These are phyloP conservation scores for Penicillium tannophilum DNA, from an alignment of 495 filamentous ascomycete species.

Conservation along the genomic window DNA sequence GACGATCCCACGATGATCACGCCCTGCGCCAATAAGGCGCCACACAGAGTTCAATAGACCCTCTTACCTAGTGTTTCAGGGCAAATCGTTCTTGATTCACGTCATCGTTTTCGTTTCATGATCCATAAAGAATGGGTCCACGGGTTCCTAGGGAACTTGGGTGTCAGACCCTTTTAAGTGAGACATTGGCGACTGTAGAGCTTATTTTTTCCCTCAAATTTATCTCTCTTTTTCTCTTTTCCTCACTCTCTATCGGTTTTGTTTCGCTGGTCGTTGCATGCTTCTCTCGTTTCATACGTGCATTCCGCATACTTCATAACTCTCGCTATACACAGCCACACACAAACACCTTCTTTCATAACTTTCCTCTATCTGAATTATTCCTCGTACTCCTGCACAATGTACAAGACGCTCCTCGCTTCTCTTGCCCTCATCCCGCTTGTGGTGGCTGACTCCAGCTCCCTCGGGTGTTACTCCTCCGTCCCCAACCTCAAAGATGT, in stretches of 20 bases:
- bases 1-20: not conserved
- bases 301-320: slow-evolving; percentile 9
- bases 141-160: slow-evolving; percentile 2
- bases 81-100: slow-evolving; percentile 5
- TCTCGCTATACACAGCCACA: not conserved
- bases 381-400: slow-evolving; percentile 4
- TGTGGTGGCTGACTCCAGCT: slow-evolving; percentile 11
- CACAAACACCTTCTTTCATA: not conserved
- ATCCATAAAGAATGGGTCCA: slow-evolving; percentile 6
- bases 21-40: slow-evolving; percentile 3
- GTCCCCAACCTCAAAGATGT: slow-evolving; percentile 25
- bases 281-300: not conserved
- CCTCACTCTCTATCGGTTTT: not conserved
- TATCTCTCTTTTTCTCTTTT: not conserved
- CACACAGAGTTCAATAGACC: not conserved
- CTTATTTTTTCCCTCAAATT: not conserved
- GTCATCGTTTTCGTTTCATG: slow-evolving; percentile 10
- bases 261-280: not conserved
- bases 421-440: slow-evolving; percentile 33
- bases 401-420: slow-evolving; percentile 25
- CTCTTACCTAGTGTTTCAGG: slow-evolving; percentile 3
- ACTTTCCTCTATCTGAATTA: not conserved
- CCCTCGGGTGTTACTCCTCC: slow-evolving; percentile 40
- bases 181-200: slow-evolving; percentile 1
- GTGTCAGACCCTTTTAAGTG: slow-evolving; percentile 5